Percentiles rank a stretch among this genome's conserved stretches.
phyloP scores from a whole-genome alignment of 169 alveolate genomes.

The Babesia divergens region DNA sequence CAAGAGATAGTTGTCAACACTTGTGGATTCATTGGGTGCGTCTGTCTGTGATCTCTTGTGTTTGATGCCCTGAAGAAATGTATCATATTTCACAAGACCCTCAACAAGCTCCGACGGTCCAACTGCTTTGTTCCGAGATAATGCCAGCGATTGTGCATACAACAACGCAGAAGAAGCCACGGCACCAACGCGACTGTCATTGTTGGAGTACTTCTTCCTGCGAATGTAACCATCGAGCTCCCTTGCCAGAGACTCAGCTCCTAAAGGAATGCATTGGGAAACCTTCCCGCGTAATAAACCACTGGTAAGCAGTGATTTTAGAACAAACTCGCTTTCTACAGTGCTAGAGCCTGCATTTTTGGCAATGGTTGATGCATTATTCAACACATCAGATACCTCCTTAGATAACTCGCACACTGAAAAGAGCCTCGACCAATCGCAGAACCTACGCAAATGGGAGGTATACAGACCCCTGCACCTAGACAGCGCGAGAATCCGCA shows the following conservation, averaged over 20 bases:
- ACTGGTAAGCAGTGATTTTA: slow-evolving; percentile 5
- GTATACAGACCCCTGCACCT: background rate
- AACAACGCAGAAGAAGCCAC: slow-evolving; percentile 86
- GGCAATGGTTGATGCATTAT: background rate
- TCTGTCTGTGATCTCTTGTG: slow-evolving; percentile 92
- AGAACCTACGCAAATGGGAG: background rate
- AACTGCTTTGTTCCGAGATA: slow-evolving; percentile 87
- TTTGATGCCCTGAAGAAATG: slow-evolving; percentile 86
- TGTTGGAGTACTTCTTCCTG: background rate
- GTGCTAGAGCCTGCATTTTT: slow-evolving; percentile 9
- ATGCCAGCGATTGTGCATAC: slow-evolving; percentile 90
- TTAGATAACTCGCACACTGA: slow-evolving; percentile 22
- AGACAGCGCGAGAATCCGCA: background rate
- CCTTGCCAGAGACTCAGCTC: background rate
- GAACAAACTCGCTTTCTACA: slow-evolving; percentile 19
- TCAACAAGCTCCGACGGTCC: slow-evolving; percentile 87
- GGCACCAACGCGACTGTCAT: slow-evolving; percentile 86
- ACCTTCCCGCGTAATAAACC: background rate
- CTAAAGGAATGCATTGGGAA: background rate
- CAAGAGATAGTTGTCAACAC: slow-evolving; percentile 24
- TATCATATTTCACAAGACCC: slow-evolving; percentile 87
- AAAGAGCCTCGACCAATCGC: background rate
- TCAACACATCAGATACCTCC: slow-evolving; percentile 16
- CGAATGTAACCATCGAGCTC: slow-evolving; percentile 6
- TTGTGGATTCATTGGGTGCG: slow-evolving; percentile 74